phyloP scores from a whole-genome alignment of 129 eudicot species.

The Flaveria linearis region DNA sequence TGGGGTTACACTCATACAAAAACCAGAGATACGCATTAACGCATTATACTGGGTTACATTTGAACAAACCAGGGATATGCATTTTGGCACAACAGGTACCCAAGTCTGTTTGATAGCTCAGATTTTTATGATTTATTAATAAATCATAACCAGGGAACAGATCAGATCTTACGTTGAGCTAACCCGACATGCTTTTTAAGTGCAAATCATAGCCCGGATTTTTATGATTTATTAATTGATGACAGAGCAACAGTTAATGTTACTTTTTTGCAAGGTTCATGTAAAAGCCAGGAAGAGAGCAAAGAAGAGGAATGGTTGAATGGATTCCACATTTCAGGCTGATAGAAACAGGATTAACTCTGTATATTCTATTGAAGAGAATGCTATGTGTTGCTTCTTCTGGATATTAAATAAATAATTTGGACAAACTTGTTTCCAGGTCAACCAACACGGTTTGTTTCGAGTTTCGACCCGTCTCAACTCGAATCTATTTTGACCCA shows the following conservation, averaged over 20 bases:
- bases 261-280: background rate
- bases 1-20: too few species aligned
- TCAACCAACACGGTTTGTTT: background rate
- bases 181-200: background rate
- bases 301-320: background rate
- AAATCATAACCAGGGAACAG: too few species aligned
- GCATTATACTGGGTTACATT: background rate
- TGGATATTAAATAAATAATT: background rate
- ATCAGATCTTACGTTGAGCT: too few species aligned
- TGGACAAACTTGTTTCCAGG: background rate
- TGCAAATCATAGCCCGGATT: background rate
- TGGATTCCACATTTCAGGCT: background rate
- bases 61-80: background rate
- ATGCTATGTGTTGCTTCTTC: background rate
- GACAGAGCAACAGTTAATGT: background rate
- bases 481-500: background rate
- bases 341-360: background rate
- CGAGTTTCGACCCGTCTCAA: background rate
- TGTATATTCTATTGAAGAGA: background rate
- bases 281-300: background rate
- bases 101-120: too few species aligned
- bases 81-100: too few species aligned
- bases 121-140: too few species aligned
- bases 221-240: background rate
- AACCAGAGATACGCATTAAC: too few species aligned